Base-by-base conservation (phyloP, 73 alveolate species). In the Tetrahymena elliotti region DNA sequence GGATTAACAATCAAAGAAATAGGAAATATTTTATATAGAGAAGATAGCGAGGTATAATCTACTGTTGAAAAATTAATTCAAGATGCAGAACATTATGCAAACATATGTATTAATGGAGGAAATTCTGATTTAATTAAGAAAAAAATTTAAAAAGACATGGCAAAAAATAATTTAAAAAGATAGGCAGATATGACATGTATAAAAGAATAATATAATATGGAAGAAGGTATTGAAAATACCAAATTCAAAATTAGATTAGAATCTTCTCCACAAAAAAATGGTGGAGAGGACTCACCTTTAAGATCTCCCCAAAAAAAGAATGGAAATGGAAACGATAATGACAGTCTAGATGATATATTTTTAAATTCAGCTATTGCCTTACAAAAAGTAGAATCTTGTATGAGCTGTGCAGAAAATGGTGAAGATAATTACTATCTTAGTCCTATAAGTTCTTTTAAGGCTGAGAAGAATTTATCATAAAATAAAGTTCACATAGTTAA, bases 1-100 rank as follows among this genome's bases (percentile, higher is more conserved):
- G 99, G 99, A 92, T 97, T 99, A 33, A 97, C 99, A 27, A 98
- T 99, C 33, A 96, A 83, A 40, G 98, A 99, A 94, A 99, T 99
- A 52, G 99, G 96, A 38, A 84, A 94, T 52, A 39, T 94, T 24
- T 84, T 94, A 40, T 94, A 84, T 84, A 84, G 96, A 94, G 96
- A 94, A 35, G 96, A 94, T 84, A 35, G 93, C 16, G 96, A 94
- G 20, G 53, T 38, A 33, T 33, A 52, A 31, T 94, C 96, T 6
- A 83, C 92, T 18, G 34, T 94, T 84, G 96, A 94, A 36, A 94
- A 39, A 16, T 52, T 88, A 33, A 83, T 94, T 38, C 12, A 53
- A 35, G 35, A 94, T 33, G 96, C 96, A 4, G 36, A 94, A 31
- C 41, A 94, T 68, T 68, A 68, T 68, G 88, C 88, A 68, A 68